Evolutionary conservation across 1,284 basidiomycete genomes (phyloP).

Genomic region (Puccinia novopanici): DNA sequence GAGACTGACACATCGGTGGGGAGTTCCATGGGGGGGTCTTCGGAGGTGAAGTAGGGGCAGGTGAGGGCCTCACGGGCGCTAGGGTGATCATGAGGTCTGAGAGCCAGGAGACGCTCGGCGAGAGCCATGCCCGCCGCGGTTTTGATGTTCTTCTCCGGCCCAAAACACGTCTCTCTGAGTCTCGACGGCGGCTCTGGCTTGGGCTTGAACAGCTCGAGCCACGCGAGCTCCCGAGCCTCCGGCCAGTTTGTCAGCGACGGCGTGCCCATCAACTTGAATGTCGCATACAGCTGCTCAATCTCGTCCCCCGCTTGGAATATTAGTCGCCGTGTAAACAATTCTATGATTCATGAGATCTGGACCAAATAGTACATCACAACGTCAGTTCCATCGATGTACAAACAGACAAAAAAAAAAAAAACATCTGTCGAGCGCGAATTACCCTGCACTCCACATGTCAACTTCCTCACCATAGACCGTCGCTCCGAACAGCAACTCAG

Average conservation of each 20-base stretch:
- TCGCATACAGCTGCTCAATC: slow-evolving; percentile 90
- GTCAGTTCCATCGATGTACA: neutral
- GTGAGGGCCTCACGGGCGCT: slow-evolving; percentile 55
- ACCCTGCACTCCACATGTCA: slow-evolving; percentile 99
- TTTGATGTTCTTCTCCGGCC: slow-evolving; percentile 39
- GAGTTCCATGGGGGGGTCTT: slow-evolving; percentile 54
- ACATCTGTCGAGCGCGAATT: slow-evolving; percentile 56
- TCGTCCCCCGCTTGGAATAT: slow-evolving; percentile 96
- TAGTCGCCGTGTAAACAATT: slow-evolving; percentile 90
- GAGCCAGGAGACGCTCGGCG: slow-evolving; percentile 55
- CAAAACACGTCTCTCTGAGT: slow-evolving; percentile 71
- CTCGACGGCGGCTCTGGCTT: slow-evolving; percentile 70
- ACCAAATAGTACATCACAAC: slow-evolving; percentile 49
- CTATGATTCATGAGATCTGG: slow-evolving; percentile 88
- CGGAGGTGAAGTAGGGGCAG: slow-evolving; percentile 55
- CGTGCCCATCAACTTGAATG: slow-evolving; percentile 87
- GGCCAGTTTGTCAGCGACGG: slow-evolving; percentile 82
- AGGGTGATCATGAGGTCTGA: slow-evolving; percentile 55
- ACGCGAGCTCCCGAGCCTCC: slow-evolving; percentile 77
- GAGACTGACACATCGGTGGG: slow-evolving; percentile 52
- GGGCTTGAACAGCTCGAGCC: slow-evolving; percentile 97
- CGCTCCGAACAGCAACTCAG: slow-evolving; percentile 90
- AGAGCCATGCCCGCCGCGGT: slow-evolving; percentile 54
- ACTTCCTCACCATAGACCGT: slow-evolving; percentile 97
- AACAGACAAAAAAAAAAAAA: neutral